Percentiles rank a stretch among this genome's conserved stretches.
Conservation (phyloP, 2,329 filamentous ascomycete species). For the Myriosclerotinia scirpicola region DNA sequence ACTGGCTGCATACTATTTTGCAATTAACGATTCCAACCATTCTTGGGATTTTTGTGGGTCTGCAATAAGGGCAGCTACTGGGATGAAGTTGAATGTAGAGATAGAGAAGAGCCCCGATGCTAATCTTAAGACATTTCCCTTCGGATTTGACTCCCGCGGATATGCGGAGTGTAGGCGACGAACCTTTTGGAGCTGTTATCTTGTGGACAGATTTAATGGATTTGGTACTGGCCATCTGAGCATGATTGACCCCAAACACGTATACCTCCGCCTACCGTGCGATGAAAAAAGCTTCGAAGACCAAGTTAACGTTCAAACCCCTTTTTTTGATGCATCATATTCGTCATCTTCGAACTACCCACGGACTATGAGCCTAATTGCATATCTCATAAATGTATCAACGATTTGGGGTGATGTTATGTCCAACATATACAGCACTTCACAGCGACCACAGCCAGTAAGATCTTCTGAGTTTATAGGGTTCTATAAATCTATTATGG, state of each 20-base stretch:
- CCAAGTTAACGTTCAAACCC: constrained; percentile 56
- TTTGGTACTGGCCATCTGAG: constrained; percentile 55
- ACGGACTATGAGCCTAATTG: constrained; percentile 46
- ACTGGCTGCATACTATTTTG: constrained; percentile 64
- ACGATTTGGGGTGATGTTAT: constrained; percentile 66
- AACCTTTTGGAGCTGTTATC: constrained; percentile 70
- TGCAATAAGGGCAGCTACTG: constrained; percentile 59
- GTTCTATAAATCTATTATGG: constrained; percentile 53
- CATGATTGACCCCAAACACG: constrained; percentile 62
- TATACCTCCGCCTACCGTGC: constrained; percentile 66
- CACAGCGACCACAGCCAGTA: constrained; percentile 34
- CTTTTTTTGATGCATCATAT: constrained; percentile 58
- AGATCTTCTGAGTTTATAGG: constrained; percentile 43
- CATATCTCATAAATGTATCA: constrained; percentile 60
- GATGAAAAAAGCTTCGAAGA: constrained; percentile 61
- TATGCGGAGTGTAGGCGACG: constrained; percentile 67
- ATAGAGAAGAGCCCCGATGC: constrained; percentile 49
- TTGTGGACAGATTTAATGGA: constrained; percentile 67
- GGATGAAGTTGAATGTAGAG: constrained; percentile 64
- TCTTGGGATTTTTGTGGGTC: constrained; percentile 64
- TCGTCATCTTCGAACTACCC: constrained; percentile 44
- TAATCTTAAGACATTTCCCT: constrained; percentile 48
- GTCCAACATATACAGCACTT: constrained; percentile 56
- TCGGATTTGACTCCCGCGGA: constrained; percentile 56
- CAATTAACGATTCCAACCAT: constrained; percentile 57